Base-by-base conservation (phyloP, 2,329 filamentous ascomycete species). In the Aspergillus candidus region DNA sequence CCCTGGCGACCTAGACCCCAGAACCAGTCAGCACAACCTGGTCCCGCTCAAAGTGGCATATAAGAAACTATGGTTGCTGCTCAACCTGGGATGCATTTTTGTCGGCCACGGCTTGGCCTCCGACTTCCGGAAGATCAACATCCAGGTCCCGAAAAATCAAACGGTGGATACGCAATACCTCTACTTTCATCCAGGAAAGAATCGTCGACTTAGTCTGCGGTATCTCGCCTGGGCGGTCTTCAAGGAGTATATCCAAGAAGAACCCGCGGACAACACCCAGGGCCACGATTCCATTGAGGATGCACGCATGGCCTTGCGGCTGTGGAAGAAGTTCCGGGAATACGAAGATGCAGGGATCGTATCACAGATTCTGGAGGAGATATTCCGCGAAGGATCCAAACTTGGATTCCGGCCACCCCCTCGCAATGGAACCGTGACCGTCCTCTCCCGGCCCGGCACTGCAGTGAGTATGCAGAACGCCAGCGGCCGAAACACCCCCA, bases 121-220 rank as follows among this genome's bases (percentile, higher is more conserved):
- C 56, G 93, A 98, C 67, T 97, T 98, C 70, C 88, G 93, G 41
- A 94, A 94, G 44, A 94, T 95, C 69, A 98, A 98, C 66, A 96
- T 98, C 44, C 88, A 96, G 63, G 86, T 98, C 0, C 93, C 94
- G 1, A 87, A 84, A 61, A 69, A 79, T 3, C 93, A 98, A 64
- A 85, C 95, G 31, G 88, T 98, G 43, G 93, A 98, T 67, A 98
- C 94, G 0, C 89, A 90, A 54, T 85, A 94, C 51, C 76, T 95
- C 2, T 97, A 94, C 72, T 94, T 86, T 67, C 82, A 94, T 46
- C 82, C 84, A 44, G 76, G 80, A 12, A 84, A 88, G 29, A 78
- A 88, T 41, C 82, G 94, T n/a, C 93, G 90, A 61, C 78, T 98
- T 2, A 93, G 86, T 6, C 75, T 98, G 14, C 86, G 91, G 22